Evolutionary conservation across 2,329 filamentous ascomycete species (phyloP), one percentile per base, ranked within the genome.

Genomic region (Paracorniculantispora psalliotae): DNA sequence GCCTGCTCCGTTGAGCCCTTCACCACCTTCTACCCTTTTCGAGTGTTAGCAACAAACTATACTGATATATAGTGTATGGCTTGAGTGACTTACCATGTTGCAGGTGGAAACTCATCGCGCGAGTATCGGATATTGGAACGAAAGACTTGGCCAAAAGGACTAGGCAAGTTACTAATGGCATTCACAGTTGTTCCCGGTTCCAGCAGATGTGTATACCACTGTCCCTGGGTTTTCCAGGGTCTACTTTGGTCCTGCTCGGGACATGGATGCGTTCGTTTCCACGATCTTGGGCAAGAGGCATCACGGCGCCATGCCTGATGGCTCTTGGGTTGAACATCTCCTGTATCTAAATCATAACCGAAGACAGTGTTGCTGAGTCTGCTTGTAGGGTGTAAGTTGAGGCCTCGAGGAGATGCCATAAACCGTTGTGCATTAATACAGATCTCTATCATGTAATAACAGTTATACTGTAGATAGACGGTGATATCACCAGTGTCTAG

Each of bases 81-180:
- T 21, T 23, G 10, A 9, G 19, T 44, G 19, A 41, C 49, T 8
- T 39, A 41, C 49, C 64, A 71, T 6, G 62, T 62, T 4, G 63
- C 65, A 0, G 68, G 64, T 4, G 68, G 68, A 49, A 69, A 71
- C 60, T 69, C 68, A 52, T 71, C 68, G 58, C 68, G 69, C n/a
- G 62, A 61, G 59, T 71, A 71, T 17, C 59, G 55, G 3, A 68
- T 23, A 17, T 49, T 19, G 13, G 63, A 64, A 8, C 19, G 12
- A 23, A 49, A n/a, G 17, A 35, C 13, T 6, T 49, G 10, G 17
- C 17, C 17, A 21, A 19, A 10, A 50, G 39, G 35, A 37, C 26
- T 17, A 23, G 28, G 10, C 8, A 21, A n/a, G 58, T 61, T 57
- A 3, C 28, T 30, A 0, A 19, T 58, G 12, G 19, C 30, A 28